Percentiles rank a stretch among this genome's conserved stretches.
These are phyloP conservation scores for Malus sylvestris DNA, from an alignment of 306 rosid genomes.

Conservation along the genomic window DNA sequence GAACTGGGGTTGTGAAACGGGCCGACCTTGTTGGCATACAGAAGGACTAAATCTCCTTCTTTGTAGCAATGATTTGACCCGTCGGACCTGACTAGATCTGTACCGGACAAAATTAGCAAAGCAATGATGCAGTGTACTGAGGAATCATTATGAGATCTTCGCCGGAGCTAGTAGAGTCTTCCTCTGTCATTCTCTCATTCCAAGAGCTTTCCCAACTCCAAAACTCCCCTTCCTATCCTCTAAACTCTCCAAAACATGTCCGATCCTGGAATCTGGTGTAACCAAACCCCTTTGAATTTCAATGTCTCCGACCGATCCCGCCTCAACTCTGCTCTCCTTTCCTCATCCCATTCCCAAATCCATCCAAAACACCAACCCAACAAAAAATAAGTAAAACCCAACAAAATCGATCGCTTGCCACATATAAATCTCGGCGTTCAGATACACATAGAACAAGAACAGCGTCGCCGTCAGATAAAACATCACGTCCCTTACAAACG, in stretches of 20 bases:
- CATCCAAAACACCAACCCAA: constrained; percentile 88
- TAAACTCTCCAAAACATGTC: constrained; percentile 6
- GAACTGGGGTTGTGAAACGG: too few relatives aligned
- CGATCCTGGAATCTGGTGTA: constrained; percentile 18
- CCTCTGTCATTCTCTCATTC: constrained; percentile 4
- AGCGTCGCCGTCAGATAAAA: constrained; percentile 69
- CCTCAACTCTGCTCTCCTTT: constrained; percentile 18
- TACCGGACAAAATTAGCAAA: too few relatives aligned
- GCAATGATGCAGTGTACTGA: too few relatives aligned
- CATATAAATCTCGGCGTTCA: constrained; percentile 78
- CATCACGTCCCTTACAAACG: constrained; percentile 72
- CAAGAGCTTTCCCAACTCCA: constrained; percentile 29
- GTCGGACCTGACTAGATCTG: too few relatives aligned
- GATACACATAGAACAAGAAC: constrained; percentile 78
- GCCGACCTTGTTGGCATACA: too few relatives aligned
- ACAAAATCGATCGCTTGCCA: constrained; percentile 93
- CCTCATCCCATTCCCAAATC: constrained; percentile 51
- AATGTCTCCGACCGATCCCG: constrained; percentile 28
- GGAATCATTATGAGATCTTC: too few relatives aligned
- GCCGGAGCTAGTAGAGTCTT: too few relatives aligned
- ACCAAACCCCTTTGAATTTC: constrained; percentile 27
- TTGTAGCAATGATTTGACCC: too few relatives aligned
- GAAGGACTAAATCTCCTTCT: too few relatives aligned
- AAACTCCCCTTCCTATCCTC: constrained; percentile 30
- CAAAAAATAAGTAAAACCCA: constrained; percentile 69